phyloP scores from a whole-genome alignment of 2,329 filamentous ascomycete species.

The Chalaropsis thielavioides region DNA sequence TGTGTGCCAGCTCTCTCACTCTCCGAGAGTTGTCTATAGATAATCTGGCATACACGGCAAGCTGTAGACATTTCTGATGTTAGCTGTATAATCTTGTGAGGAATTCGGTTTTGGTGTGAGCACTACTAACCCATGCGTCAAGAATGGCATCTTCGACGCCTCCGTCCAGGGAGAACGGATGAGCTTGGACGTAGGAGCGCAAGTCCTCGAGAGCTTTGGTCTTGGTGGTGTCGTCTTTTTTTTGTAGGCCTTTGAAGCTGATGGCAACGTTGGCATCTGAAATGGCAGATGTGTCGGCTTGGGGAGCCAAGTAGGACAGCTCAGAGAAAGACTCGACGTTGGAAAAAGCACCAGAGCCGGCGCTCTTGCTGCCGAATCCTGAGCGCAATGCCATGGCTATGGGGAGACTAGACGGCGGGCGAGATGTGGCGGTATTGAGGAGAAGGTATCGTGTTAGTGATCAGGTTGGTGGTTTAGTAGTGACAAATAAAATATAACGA shows the following conservation, averaged over 20 bases:
- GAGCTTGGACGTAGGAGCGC: slow-evolving; percentile 44
- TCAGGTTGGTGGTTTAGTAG: neutral
- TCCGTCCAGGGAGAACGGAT: slow-evolving; percentile 38
- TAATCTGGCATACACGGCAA: slow-evolving; percentile 70
- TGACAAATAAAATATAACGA: neutral
- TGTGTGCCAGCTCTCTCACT: slow-evolving; percentile 76
- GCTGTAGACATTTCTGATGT: slow-evolving; percentile 31
- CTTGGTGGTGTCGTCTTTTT: slow-evolving; percentile 88
- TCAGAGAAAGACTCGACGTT: slow-evolving; percentile 19
- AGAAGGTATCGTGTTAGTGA: neutral
- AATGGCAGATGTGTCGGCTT: slow-evolving; percentile 63
- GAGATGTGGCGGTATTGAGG: neutral
- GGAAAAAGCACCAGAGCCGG: slow-evolving; percentile 5
- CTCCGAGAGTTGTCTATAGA: slow-evolving; percentile 81
- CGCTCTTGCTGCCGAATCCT: slow-evolving; percentile 10
- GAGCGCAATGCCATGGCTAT: slow-evolving; percentile 1
- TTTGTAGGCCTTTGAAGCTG: slow-evolving; percentile 80
- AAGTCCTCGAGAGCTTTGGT: slow-evolving; percentile 81
- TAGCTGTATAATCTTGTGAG: neutral
- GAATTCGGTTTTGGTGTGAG: slow-evolving; percentile 17
- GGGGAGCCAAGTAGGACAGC: slow-evolving; percentile 77
- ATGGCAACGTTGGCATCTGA: slow-evolving; percentile 72
- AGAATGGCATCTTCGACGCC: slow-evolving; percentile 69
- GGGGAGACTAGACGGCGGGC: neutral
- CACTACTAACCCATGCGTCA: slow-evolving; percentile 61